Evolutionary conservation across 257 asterid species (phyloP), one percentile per base, ranked within the genome.

Genomic region (Gardenia jasminoides): DNA sequence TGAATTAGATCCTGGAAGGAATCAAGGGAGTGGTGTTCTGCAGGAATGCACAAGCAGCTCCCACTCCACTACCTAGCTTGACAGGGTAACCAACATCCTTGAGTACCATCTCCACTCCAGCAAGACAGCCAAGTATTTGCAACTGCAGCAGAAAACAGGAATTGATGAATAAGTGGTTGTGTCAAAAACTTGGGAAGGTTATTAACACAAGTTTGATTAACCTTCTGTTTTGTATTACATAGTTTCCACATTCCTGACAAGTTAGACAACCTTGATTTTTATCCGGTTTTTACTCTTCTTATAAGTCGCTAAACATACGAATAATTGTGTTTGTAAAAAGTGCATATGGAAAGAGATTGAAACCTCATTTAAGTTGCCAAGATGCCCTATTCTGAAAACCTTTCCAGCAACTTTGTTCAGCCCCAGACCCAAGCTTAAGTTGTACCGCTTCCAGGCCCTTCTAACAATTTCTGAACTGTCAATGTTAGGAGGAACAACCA

Each of bases 101-200:
- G n/a, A 96, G 96, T 52, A 96, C 97, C 99, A 96, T 90, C 91
- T 96, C 99, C 88, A 96, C 99, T 72, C 99, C 99, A 44, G 96
- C 96, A 72, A 96, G 97, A 80, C 98, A 93, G 0, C 99, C 99
- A 83, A 96, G 76, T 31, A 96, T 93, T 92, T 96, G 99, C 89
- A 93, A 68, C 99, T 96, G 87, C 82, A 85, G 41, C 33, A 39
- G 22, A 74, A 28, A 64, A 19, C 26, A 11, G 1, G 10, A 20
- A 56, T n/a, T 44, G 20, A 22, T 39, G 6, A 36, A 22, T 28
- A 65, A 31, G 24, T 28, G 43, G 8, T 62, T n/a, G 19, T 56
- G 68, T 26, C 70, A 46, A 46, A 46, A 65, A 70, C 0, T 7
- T 24, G 30, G 30, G 12, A 44, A 58, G n/a, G 9, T 54, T 5